Percentiles rank a stretch among this genome's conserved stretches.
Evolutionary conservation across 2,329 filamentous ascomycete species (phyloP).

Genomic region (Pestalotiopsis sp.): DNA sequence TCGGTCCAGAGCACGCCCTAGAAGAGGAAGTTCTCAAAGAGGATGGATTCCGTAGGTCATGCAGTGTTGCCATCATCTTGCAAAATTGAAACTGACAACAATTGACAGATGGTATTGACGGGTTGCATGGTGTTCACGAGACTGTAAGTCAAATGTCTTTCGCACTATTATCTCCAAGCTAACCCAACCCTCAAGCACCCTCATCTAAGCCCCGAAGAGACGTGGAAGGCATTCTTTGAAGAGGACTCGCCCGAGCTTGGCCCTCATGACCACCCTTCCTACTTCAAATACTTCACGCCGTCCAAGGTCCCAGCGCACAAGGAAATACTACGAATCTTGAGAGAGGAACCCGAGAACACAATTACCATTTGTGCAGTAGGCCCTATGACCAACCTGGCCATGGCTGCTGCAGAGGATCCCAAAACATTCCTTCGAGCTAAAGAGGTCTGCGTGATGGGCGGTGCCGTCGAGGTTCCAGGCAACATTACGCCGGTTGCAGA

Average conservation of each 20-base stretch:
- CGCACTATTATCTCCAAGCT: neutral
- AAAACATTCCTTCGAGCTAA: slow-evolving; percentile 87
- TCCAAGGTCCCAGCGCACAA: slow-evolving; percentile 76
- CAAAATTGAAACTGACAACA: too few species aligned
- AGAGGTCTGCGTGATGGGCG: slow-evolving; percentile 95
- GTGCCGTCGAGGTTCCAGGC: slow-evolving; percentile 75
- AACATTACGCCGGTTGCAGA: slow-evolving; percentile 87
- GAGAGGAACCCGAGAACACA: slow-evolving; percentile 78
- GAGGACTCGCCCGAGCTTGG: slow-evolving; percentile 55
- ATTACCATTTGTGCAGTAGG: slow-evolving; percentile 88
- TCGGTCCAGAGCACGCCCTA: slow-evolving; percentile 84
- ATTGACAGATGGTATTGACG: neutral
- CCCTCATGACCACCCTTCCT: slow-evolving; percentile 71
- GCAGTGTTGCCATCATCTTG: too few species aligned
- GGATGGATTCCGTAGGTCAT: neutral
- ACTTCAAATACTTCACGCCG: slow-evolving; percentile 70
- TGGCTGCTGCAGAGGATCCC: slow-evolving; percentile 85
- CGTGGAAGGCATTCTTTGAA: neutral
- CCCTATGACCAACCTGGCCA: slow-evolving; percentile 88
- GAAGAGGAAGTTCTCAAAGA: slow-evolving; percentile 80
- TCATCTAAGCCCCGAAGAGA: neutral
- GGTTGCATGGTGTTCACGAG: neutral
- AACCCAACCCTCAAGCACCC: neutral
- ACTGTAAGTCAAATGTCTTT: neutral
- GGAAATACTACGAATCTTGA: slow-evolving; percentile 86